Evolutionary conservation across 306 rosid genomes (phyloP).

Genomic region (Lathyrus oleraceus): DNA sequence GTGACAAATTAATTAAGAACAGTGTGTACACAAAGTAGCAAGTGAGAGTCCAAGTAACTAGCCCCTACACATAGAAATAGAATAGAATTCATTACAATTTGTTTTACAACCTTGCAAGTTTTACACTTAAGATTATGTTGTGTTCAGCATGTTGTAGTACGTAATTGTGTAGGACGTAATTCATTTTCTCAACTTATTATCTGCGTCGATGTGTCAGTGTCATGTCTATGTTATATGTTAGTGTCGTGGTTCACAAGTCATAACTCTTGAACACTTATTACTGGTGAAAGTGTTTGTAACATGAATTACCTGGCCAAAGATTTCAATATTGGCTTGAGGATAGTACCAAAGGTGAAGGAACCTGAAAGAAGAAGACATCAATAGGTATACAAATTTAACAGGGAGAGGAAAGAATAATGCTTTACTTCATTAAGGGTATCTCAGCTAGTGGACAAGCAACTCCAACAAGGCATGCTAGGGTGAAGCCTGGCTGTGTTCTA

Average conservation of each 20-base stretch:
- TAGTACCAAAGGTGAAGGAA: slow-evolving; percentile 51
- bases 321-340: slow-evolving; percentile 44
- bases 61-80: slow-evolving; percentile 38
- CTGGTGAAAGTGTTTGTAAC: neutral
- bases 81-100: neutral
- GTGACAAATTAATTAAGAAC: slow-evolving; percentile 47
- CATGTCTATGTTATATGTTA: neutral
- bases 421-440: slow-evolving; percentile 54
- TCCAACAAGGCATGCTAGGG: slow-evolving; percentile 70
- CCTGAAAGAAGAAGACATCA: slow-evolving; percentile 37
- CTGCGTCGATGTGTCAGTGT: neutral
- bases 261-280: neutral
- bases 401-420: neutral
- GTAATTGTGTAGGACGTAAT: neutral
- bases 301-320: slow-evolving; percentile 48
- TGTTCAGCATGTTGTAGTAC: neutral
- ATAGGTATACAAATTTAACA: neutral
- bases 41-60: slow-evolving; percentile 54
- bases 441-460: slow-evolving; percentile 48
- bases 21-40: slow-evolving; percentile 54
- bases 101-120: neutral
- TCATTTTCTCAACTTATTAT: neutral
- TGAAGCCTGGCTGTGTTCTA: slow-evolving; percentile 71
- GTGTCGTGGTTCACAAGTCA: neutral
- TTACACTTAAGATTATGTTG: neutral